A percentile compares a stretch with the other conserved stretches of the same genome.
Conservation (phyloP, 306 rosid genomes). For the Delonix regia region DNA sequence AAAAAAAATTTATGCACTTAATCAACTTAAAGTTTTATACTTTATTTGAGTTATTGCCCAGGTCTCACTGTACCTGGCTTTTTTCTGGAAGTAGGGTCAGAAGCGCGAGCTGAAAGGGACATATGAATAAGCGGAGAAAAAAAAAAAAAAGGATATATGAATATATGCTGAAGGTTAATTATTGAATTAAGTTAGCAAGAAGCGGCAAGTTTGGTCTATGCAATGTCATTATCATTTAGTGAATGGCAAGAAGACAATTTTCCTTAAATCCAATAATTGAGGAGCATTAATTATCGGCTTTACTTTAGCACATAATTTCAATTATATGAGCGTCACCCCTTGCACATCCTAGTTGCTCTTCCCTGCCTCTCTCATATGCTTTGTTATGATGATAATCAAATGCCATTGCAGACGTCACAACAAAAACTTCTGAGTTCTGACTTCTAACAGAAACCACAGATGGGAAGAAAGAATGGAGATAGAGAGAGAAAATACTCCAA, state of each 20-base stretch:
- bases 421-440: not conserved
- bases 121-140: too few species aligned
- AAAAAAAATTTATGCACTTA: not conserved
- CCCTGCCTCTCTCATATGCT: not conserved
- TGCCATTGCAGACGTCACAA: not conserved
- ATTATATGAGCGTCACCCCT: conserved; percentile 16
- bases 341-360: too few species aligned
- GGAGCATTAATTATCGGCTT: conserved; percentile 25
- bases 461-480: not conserved
- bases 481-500: not conserved
- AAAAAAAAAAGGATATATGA: not conserved
- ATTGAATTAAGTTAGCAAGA: not conserved
- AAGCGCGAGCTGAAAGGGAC: not conserved
- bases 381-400: not conserved
- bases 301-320: not conserved
- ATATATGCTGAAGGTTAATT: conserved; percentile 29
- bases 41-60: not conserved
- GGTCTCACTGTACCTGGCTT: not conserved
- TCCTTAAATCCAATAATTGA: conserved; percentile 22
- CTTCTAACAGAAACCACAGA: not conserved
- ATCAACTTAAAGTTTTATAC: not conserved
- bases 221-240: not conserved
- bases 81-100: not conserved
- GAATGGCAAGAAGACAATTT: not conserved
- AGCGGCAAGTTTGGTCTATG: not conserved